Conservation (phyloP, 2,329 filamentous ascomycete genomes). For the Alternaria brassicicola region DNA sequence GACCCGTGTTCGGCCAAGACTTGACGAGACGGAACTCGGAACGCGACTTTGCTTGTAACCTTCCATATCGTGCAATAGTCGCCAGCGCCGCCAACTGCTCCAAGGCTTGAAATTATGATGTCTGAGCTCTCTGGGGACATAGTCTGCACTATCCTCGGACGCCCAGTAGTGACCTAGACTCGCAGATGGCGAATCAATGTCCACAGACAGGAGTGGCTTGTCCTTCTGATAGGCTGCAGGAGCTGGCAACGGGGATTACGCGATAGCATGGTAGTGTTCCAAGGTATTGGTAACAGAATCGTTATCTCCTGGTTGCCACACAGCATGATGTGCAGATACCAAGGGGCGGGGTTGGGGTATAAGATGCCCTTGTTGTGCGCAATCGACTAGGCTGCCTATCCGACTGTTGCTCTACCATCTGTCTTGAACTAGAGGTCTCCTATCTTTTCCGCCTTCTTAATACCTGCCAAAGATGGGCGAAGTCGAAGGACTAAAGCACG, state of each 20-base stretch:
- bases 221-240: background rate
- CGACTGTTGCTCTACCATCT: background rate
- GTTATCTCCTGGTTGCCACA: conserved; percentile 31
- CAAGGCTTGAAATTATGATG: conserved; percentile 16
- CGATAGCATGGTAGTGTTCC: background rate
- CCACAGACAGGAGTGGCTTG: background rate
- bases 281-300: conserved; percentile 11
- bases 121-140: background rate
- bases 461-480: conserved; percentile 23
- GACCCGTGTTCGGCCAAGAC: conserved; percentile 19
- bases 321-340: conserved; percentile 10
- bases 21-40: conserved; percentile 31
- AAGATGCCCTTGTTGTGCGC: conserved; percentile 18
- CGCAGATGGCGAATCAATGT: conserved; percentile 1
- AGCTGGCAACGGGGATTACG: background rate
- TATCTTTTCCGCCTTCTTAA: background rate
- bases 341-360: conserved; percentile 19
- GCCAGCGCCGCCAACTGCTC: conserved; percentile 28
- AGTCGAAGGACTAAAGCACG: conserved; percentile 23
- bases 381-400: background rate
- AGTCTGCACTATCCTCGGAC: background rate
- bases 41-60: conserved; percentile 24
- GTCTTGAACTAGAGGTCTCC: background rate
- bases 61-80: conserved; percentile 22
- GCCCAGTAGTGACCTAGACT: background rate